Evolutionary conservation across 2,329 filamentous ascomycete genomes (phyloP).

Genomic region (Fusarium kyushuense): DNA sequence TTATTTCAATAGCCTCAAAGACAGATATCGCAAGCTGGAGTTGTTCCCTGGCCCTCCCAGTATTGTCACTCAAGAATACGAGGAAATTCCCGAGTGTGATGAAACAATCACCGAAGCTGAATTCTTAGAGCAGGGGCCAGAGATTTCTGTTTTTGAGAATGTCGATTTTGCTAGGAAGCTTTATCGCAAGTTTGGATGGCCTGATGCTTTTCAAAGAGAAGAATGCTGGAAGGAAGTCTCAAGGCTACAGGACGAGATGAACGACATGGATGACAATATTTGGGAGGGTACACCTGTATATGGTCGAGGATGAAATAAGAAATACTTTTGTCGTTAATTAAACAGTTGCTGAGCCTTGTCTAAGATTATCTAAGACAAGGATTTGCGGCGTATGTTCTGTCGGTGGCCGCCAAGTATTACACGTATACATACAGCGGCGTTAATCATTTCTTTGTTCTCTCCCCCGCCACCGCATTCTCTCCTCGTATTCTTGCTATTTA

Average conservation of each 20-base stretch:
- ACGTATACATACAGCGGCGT: no score
- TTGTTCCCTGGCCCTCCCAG: neutral
- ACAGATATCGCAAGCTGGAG: neutral
- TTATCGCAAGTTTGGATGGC: constrained; percentile 1
- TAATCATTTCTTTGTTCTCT: no score
- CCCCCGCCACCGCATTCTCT: no score
- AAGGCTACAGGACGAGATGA: neutral
- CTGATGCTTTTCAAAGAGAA: neutral
- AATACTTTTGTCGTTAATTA: no score
- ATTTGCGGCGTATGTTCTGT: no score
- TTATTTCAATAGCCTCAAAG: neutral
- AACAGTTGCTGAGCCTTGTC: no score
- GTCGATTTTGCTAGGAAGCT: neutral
- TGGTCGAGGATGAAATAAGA: neutral
- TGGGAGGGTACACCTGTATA: neutral
- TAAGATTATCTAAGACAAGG: no score
- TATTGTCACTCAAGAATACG: neutral
- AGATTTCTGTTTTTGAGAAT: neutral
- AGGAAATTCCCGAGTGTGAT: neutral
- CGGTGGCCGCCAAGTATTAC: no score
- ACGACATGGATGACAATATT: neutral
- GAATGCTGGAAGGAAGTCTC: neutral
- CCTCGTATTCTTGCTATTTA: no score
- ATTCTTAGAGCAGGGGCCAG: neutral
- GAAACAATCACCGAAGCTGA: neutral